Evolutionary conservation across 495 filamentous ascomycete species (phyloP).

Genomic region (Bryoglossum gracile): DNA sequence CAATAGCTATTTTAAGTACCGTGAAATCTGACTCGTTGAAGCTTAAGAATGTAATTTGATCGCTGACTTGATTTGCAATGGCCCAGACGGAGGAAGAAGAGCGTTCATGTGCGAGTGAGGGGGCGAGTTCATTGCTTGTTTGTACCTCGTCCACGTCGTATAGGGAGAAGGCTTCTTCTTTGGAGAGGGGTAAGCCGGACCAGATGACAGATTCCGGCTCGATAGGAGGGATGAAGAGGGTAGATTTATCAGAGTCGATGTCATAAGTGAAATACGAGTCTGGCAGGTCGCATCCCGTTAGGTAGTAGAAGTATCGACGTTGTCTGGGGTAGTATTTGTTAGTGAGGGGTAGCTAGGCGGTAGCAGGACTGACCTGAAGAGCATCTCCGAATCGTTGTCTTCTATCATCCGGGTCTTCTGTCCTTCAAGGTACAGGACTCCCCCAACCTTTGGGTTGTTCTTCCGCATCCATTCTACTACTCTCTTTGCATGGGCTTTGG

Average conservation of each 20-base stretch:
- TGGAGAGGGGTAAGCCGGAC: conserved; percentile 77
- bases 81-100: conserved; percentile 52
- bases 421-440: conserved; percentile 80
- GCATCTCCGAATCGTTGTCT: conserved; percentile 73
- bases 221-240: conserved; percentile 87
- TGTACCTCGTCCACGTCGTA: conserved; percentile 57
- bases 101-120: conserved; percentile 20
- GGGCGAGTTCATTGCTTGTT: conserved; percentile 62
- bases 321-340: conserved; percentile 46
- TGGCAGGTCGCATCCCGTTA: conserved; percentile 77
- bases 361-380: conserved; percentile 53
- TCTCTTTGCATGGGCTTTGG: conserved; percentile 75
- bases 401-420: conserved; percentile 70
- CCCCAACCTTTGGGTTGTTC: conserved; percentile 49
- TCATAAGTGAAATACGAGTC: conserved; percentile 82
- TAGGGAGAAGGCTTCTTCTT: conserved; percentile 60
- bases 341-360: conserved; percentile 1
- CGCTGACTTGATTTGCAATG: conserved; percentile 63
- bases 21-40: conserved; percentile 55
- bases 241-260: conserved; percentile 60
- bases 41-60: conserved; percentile 53
- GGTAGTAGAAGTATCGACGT: conserved; percentile 89
- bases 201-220: conserved; percentile 90
- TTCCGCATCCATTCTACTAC: conserved; percentile 69
- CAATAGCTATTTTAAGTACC: conserved; percentile 67